Base-by-base conservation (phyloP, 352 stramenopile species). In the Phytophthora litchii region DNA sequence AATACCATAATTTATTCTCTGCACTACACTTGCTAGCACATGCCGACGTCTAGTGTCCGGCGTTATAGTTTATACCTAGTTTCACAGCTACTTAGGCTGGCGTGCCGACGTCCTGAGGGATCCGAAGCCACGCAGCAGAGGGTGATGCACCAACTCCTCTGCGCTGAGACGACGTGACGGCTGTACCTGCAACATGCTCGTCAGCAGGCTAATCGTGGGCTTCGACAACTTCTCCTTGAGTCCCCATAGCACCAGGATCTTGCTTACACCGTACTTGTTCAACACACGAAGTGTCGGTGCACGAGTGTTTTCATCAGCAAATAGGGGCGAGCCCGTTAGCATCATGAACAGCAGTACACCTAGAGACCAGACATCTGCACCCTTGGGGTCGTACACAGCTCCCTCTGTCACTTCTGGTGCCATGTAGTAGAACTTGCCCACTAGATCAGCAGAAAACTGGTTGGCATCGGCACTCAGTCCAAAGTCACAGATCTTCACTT, bases 341-440 rank as follows among this genome's bases (percentile, higher is more conserved):
- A 91, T 83, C 38, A 88, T 79, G 67, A 89, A 91, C 5, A 91
- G 54, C 36, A 91, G 62, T 21, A 88, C 64, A 5, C 82, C 79
- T 1, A 91, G 67, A 16, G 82, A 88, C 82, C 79, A 89, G 51
- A 88, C 69, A 27, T 91, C 82, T n/a, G 79, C 79, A 0, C 35
- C 49, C 20, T 68, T 72, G 0, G 80, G 66, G 57, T 87, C 72
- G 59, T 88, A 90, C 16, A 49, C 41, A 6, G 57, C 50, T 7
- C 51, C 61, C 3, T 54, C 38, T 0, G 47, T 56, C 23, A 89
- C 74, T 63, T 92, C 83, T 0, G 80, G 83, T 6, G 83, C 83
- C 74, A 87, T 92, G 69, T 90, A 91, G 63, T 88, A 83, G 23
- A 83, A 72, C 29, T 92, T 92, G 25, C 82, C 82, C 5, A 89